Percentiles rank a stretch among this genome's conserved stretches.
These are phyloP conservation scores for Termitomyces sp. DNA, from an alignment of 768 basidiomycete genomes.

Conservation along the genomic window DNA sequence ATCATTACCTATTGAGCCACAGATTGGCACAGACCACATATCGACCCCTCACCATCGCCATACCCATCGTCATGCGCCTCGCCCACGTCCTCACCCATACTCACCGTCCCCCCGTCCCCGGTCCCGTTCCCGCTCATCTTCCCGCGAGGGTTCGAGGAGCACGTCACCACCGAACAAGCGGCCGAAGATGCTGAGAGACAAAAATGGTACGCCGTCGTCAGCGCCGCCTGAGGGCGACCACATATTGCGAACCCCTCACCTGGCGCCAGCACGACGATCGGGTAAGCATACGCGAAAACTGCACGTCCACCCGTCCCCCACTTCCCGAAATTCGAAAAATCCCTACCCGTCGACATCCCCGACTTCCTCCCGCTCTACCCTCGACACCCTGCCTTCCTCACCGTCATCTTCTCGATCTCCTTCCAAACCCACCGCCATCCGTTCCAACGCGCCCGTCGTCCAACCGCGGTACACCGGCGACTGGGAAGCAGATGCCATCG, in stretches of 20 bases:
- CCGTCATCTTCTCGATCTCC: background rate
- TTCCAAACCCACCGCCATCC: background rate
- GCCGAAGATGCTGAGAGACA: background rate
- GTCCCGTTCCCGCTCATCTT: background rate
- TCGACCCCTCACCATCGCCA: background rate
- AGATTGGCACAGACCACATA: background rate
- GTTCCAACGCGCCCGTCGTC: too few relatives aligned
- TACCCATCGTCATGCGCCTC: background rate
- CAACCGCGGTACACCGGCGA: conserved; percentile 12
- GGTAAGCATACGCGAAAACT: background rate
- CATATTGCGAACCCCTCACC: background rate
- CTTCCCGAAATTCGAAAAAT: background rate
- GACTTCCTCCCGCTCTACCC: background rate
- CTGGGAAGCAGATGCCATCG: conserved; percentile 15
- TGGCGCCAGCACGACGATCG: background rate
- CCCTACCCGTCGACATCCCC: background rate
- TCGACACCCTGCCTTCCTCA: background rate
- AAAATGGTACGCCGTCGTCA: too few relatives aligned
- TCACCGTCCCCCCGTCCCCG: background rate
- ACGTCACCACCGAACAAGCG: background rate
- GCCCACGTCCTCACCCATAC: conserved; percentile 7
- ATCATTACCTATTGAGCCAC: background rate
- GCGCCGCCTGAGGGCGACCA: background rate
- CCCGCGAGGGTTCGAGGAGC: conserved; percentile 1
- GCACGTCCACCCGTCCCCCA: background rate